Evolutionary conservation across 73 alveolate genomes (phyloP), one percentile per base, ranked within the genome.

Genomic region (Paramecium bursaria): DNA sequence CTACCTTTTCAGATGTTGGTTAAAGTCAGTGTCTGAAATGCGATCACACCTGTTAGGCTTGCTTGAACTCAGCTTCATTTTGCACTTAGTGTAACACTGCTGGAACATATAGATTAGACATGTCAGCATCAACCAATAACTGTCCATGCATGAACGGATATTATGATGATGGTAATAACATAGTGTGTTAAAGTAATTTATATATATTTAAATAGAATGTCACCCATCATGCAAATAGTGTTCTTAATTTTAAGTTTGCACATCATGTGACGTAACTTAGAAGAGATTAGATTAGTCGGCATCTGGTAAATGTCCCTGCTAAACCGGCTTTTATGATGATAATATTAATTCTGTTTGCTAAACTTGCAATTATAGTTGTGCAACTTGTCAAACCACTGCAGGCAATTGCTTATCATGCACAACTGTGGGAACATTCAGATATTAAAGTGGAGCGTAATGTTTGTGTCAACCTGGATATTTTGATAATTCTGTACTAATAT

Each of bases 131-230:
- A 1, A 17, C 22, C 26, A 50, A 50, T 19, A 50, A 31, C 5
- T 50, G 73, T 50, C 73, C 73, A n/a, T 50, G 73, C 26, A 6
- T 25, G 26, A 42, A 50, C 26, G 73, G 73, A 4, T 50, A 50
- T 50, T 50, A 50, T 17, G 73, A 50, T 50, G 73, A 50, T 17
- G 73, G 73, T 25, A 50, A 25, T 31, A 50, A 50, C 13, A 50
- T 42, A 25, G 73, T 50, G 13, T 50, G 73, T 15, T 25, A 50
- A 50, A n/a, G n/a, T n/a, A n/a, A n/a, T n/a, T n/a, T n/a, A n/a
- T n/a, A n/a, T n/a, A n/a, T n/a, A n/a, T n/a, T n/a, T n/a, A n/a
- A n/a, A n/a, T n/a, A n/a, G 22, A 25, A 19, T 50, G 73, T 19
- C 73, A 50, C 26, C 73, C 73, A 6, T 50, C 22, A 50, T 50